Conservation (phyloP, 1,139 yeast species). For the Suhomyces wounanorum region DNA sequence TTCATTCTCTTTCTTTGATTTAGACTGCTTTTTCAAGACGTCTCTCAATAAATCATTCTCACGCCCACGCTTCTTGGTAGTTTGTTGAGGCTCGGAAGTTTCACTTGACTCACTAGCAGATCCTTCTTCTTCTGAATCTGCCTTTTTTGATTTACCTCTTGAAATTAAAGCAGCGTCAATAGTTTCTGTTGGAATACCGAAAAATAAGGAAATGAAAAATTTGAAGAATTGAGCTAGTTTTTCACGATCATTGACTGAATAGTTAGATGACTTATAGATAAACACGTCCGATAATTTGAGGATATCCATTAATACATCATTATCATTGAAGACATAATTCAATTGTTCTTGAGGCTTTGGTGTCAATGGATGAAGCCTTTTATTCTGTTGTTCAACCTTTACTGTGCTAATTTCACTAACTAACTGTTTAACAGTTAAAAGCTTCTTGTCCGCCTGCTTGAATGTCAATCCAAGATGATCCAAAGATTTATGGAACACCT, state of each 20-base stretch:
- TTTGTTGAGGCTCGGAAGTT: slow-evolving; percentile 12
- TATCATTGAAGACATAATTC: slow-evolving; percentile 64
- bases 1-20: slow-evolving; percentile 42
- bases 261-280: slow-evolving; percentile 67
- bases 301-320: slow-evolving; percentile 72
- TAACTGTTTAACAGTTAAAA: slow-evolving; percentile 84
- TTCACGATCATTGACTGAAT: slow-evolving; percentile 81
- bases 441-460: slow-evolving; percentile 93
- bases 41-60: slow-evolving; percentile 71
- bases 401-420: slow-evolving; percentile 91
- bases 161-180: slow-evolving; percentile 30
- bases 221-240: slow-evolving; percentile 71
- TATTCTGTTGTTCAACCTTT: slow-evolving; percentile 79
- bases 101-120: slow-evolving; percentile 14
- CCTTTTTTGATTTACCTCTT: slow-evolving; percentile 21
- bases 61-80: slow-evolving; percentile 52
- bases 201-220: slow-evolving; percentile 69
- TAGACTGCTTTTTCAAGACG: slow-evolving; percentile 70
- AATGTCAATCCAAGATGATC: slow-evolving; percentile 95
- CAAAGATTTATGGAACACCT: slow-evolving; percentile 86
- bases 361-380: slow-evolving; percentile 81
- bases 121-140: slow-evolving; percentile 16
- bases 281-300: slow-evolving; percentile 69
- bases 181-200: slow-evolving; percentile 49
- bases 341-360: slow-evolving; percentile 86